Evolutionary conservation across 2,329 filamentous ascomycete species (phyloP).

Genomic region (Westerdykella ornata): DNA sequence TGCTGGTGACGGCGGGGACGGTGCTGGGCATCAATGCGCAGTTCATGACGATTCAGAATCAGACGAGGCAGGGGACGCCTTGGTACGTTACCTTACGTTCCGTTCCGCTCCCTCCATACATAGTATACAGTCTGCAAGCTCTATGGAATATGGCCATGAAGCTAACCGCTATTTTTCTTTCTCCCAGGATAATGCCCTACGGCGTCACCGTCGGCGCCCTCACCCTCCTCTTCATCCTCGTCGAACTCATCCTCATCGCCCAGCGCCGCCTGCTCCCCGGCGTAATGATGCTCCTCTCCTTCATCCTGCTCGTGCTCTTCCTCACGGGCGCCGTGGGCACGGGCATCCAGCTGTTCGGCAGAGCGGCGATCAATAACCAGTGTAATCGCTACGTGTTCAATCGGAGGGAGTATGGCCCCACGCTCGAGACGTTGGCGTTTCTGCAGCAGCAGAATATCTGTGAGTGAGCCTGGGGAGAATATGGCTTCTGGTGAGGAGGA

Average conservation of each 20-base stretch:
- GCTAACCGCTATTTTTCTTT: conserved; percentile 4
- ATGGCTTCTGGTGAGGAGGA: background rate
- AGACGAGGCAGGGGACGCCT: conserved; percentile 51
- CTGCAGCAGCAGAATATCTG: conserved; percentile 58
- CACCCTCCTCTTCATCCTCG: conserved; percentile 52
- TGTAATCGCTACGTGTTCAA: conserved; percentile 53
- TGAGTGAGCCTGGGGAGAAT: conserved; percentile 30
- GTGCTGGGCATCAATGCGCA: conserved; percentile 55
- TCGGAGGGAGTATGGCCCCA: conserved; percentile 43
- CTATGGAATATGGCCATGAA: background rate
- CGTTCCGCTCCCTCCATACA: background rate
- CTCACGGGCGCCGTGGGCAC: conserved; percentile 58
- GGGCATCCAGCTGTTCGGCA: conserved; percentile 54
- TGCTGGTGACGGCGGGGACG: conserved; percentile 52
- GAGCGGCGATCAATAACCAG: conserved; percentile 52
- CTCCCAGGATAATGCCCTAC: conserved; percentile 56
- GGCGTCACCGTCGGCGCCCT: conserved; percentile 54
- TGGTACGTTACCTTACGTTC: conserved; percentile 45
- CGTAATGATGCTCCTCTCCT: conserved; percentile 53
- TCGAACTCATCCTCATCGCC: conserved; percentile 52
- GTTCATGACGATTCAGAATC: conserved; percentile 54
- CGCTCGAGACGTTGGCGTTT: conserved; percentile 53
- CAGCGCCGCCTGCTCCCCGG: conserved; percentile 53
- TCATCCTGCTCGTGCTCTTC: conserved; percentile 57
- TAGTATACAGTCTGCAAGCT: conserved; percentile 4